These are phyloP conservation scores for Backusella sp. DNA, from an alignment of 192 early-diverging fungal species.

Conservation along the genomic window DNA sequence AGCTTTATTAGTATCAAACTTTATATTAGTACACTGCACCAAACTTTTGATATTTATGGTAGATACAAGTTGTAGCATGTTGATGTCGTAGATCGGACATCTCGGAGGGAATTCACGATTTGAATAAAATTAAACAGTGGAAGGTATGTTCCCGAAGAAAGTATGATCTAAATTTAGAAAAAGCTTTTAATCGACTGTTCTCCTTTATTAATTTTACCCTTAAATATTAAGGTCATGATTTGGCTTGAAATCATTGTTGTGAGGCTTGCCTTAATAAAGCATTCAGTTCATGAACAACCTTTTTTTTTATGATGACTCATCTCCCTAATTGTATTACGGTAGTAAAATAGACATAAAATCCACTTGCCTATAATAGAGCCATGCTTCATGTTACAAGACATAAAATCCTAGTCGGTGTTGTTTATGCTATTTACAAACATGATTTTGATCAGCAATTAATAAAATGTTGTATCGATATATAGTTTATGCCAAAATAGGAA, in stretches of 20 bases:
- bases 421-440: neutral
- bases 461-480: neutral
- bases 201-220: neutral
- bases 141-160: neutral
- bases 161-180: neutral
- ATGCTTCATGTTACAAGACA: neutral
- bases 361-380: neutral
- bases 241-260: neutral
- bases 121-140: neutral
- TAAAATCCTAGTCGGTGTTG: neutral
- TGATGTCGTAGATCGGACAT: neutral
- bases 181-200: neutral
- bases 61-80: too few relatives aligned
- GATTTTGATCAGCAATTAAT: neutral
- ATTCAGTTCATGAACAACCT: neutral
- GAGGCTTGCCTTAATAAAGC: neutral
- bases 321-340: neutral
- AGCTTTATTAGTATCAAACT: neutral
- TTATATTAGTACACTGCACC: neutral
- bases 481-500: neutral
- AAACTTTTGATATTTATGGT: neutral
- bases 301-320: neutral
- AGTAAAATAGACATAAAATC: neutral
- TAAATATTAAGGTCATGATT: neutral
- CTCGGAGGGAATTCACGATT: neutral